Evolutionary conservation across 352 stramenopile species (phyloP).

Genomic region (Pythium sp.): DNA sequence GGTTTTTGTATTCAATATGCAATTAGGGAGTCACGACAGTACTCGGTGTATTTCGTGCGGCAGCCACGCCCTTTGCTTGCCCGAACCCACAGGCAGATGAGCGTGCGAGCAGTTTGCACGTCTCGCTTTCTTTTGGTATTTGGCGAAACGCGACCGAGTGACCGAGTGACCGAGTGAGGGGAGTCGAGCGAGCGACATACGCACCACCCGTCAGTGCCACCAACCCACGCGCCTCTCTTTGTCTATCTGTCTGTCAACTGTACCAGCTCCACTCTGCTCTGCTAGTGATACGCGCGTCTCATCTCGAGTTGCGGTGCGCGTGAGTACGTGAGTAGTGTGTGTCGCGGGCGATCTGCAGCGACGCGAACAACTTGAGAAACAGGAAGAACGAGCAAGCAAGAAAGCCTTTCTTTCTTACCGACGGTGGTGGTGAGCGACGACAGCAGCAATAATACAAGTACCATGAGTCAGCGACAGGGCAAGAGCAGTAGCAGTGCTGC

Average conservation of each 20-base stretch:
- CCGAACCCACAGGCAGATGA: slow-evolving; percentile 4
- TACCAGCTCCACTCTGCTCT: background rate
- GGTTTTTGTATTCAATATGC: background rate
- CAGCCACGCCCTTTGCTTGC: background rate
- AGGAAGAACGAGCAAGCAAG: slow-evolving; percentile 1
- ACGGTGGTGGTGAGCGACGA: background rate
- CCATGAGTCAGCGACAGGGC: slow-evolving; percentile 17
- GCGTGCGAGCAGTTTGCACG: background rate
- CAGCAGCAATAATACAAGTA: background rate
- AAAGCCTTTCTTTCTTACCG: background rate
- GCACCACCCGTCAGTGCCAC: background rate
- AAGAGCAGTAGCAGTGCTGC: background rate
- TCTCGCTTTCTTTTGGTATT: background rate
- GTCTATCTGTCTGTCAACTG: background rate
- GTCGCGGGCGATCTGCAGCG: background rate
- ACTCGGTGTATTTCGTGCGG: background rate
- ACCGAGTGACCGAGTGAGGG: background rate
- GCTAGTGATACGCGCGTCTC: background rate
- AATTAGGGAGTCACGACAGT: background rate
- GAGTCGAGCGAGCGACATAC: background rate
- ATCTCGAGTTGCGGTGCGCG: background rate
- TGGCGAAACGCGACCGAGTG: background rate
- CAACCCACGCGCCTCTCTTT: background rate
- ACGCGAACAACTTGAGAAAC: background rate
- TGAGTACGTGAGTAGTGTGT: background rate